Evolutionary conservation across 768 basidiomycete genomes (phyloP).

Genomic region (Peribolospora kevripleyi): DNA sequence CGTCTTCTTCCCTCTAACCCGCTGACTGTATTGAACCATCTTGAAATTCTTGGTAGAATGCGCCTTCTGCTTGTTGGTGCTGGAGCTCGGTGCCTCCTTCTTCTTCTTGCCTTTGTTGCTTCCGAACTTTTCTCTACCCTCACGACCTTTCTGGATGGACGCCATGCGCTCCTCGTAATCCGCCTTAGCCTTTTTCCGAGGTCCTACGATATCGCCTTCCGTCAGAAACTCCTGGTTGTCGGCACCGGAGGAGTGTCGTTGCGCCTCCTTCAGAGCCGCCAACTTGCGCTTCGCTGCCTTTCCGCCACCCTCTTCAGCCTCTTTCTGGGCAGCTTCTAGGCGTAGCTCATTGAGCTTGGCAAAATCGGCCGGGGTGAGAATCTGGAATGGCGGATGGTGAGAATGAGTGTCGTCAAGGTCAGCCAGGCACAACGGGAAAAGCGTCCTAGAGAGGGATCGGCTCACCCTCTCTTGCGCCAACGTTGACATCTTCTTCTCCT

Average conservation of each 20-base stretch:
- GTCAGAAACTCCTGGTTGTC: constrained; percentile 29
- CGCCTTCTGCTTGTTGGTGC: constrained; percentile 77
- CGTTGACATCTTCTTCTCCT: constrained; percentile 8
- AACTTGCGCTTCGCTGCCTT: constrained; percentile 71
- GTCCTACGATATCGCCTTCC: constrained; percentile 77
- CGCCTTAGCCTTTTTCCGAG: constrained; percentile 74
- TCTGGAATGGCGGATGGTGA: constrained; percentile 27
- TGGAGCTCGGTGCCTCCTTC: constrained; percentile 44
- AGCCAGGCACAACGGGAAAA: background rate
- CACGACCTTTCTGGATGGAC: constrained; percentile 70
- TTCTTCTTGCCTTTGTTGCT: constrained; percentile 60
- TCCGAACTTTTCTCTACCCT: constrained; percentile 82
- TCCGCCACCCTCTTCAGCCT: constrained; percentile 44
- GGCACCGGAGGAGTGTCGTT: constrained; percentile 25
- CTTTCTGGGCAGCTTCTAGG: constrained; percentile 46
- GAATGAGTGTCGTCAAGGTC: background rate
- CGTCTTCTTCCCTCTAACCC: background rate
- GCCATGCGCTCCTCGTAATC: constrained; percentile 86
- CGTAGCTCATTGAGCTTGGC: constrained; percentile 70
- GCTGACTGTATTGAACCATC: background rate
- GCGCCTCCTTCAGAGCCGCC: constrained; percentile 46
- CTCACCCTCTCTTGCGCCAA: constrained; percentile 15
- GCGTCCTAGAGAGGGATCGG: constrained; percentile 26
- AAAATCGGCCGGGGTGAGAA: constrained; percentile 92
- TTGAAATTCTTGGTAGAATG: constrained; percentile 1